Percentiles rank a stretch among this genome's conserved stretches.
These are phyloP conservation scores for Trichoderma aggressivum DNA, from an alignment of 2,329 filamentous ascomycete species.

Conservation along the genomic window DNA sequence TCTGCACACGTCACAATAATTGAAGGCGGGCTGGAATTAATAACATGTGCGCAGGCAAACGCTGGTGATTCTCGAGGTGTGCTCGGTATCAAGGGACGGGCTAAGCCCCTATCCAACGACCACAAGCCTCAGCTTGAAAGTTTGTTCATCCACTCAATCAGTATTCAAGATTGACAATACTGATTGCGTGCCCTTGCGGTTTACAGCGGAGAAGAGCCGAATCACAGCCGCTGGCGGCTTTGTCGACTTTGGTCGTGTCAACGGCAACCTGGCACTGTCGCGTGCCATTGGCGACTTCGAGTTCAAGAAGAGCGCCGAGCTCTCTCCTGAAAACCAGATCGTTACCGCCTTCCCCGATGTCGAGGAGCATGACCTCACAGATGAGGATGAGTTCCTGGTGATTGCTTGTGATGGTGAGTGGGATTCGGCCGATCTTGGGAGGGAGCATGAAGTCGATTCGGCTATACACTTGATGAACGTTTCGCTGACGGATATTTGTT, in stretches of 20 bases:
- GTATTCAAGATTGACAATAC: slow-evolving; percentile 1
- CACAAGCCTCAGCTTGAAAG: slow-evolving; percentile 99
- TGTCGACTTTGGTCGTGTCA: slow-evolving; percentile 97
- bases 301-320: slow-evolving; percentile 98
- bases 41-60: slow-evolving; percentile 66
- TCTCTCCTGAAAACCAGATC: slow-evolving; percentile 97
- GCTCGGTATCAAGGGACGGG: slow-evolving; percentile 91
- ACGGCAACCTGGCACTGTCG: slow-evolving; percentile 94
- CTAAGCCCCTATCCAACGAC: slow-evolving; percentile 97
- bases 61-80: slow-evolving; percentile 95
- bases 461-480: neutral
- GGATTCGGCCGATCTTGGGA: neutral
- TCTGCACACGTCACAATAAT: slow-evolving; percentile 31
- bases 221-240: slow-evolving; percentile 96
- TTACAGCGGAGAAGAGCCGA: slow-evolving; percentile 83
- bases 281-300: slow-evolving; percentile 98
- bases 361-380: slow-evolving; percentile 80
- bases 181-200: slow-evolving; percentile 20
- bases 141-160: slow-evolving; percentile 39
- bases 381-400: slow-evolving; percentile 94
- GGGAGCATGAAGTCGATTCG: neutral
- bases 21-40: neutral
- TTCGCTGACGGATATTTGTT: neutral
- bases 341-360: slow-evolving; percentile 97
- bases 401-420: slow-evolving; percentile 84